Conservation (phyloP, 2,329 filamentous ascomycete species). For the Septoria linicola region DNA sequence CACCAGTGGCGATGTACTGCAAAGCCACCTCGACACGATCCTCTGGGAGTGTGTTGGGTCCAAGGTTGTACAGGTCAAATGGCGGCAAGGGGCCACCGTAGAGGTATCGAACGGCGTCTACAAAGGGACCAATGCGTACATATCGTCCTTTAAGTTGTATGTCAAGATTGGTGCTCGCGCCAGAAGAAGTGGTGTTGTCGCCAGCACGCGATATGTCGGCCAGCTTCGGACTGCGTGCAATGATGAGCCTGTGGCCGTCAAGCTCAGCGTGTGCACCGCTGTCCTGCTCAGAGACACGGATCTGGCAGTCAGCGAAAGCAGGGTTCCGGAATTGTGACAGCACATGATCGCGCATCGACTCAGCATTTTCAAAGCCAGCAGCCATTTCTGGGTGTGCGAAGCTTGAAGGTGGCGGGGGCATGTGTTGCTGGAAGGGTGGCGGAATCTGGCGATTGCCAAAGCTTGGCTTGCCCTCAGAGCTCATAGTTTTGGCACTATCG, state of each 20-base stretch:
- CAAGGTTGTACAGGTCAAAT: conserved; percentile 23
- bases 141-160: conserved; percentile 27
- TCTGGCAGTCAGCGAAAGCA: conserved; percentile 34
- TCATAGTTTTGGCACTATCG: conserved; percentile 17
- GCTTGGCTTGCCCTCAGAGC: conserved; percentile 15
- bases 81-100: conserved; percentile 36
- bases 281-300: conserved; percentile 33
- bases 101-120: conserved; percentile 34
- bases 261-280: conserved; percentile 24
- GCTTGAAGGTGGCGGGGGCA: conserved; percentile 20
- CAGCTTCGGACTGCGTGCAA: conserved; percentile 35
- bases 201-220: conserved; percentile 29
- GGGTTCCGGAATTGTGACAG: conserved; percentile 31
- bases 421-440: conserved; percentile 22
- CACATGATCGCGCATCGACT: conserved; percentile 34
- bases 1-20: conserved; percentile 64
- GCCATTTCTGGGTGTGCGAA: conserved; percentile 27
- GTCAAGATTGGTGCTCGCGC: conserved; percentile 25
- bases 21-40: conserved; percentile 46
- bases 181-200: conserved; percentile 16
- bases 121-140: conserved; percentile 29
- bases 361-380: conserved; percentile 31
- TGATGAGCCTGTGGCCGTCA: conserved; percentile 35
- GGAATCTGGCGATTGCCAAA: conserved; percentile 13
- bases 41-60: conserved; percentile 17